Base-by-base conservation (phyloP, 2,329 filamentous ascomycete species). In the Arthrobotrys conoides region DNA sequence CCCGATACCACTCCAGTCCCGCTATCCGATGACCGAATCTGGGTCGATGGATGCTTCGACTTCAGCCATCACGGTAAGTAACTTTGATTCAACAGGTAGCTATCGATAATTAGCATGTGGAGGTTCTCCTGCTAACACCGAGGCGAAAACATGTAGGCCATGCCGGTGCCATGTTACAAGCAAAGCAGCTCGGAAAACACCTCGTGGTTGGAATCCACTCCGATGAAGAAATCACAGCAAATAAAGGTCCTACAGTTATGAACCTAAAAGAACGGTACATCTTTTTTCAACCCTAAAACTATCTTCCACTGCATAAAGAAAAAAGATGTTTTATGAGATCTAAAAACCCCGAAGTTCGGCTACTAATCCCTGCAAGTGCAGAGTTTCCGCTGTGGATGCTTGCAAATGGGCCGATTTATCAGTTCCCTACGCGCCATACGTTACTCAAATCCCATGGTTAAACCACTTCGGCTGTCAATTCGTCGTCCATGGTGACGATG, bases 11-110 rank as follows among this genome's bases (percentile, higher is more conserved):
- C 80, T 16, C 38, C 80, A 5, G 71, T 80, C 14, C 77, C 80
- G 10, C 86, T 91, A 57, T 86, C 85, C 27, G 88, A 91, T 72
- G 90, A 92, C 82, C 91, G 95, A 81, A 93, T 99, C 83, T 99
- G 96, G 96, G 92, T 99, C 27, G 96, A 99, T 84, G 96, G 96
- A 80, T 99, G 96, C 88, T 99, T 97, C 86, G 96, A 99, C 87
- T 99, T 99, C 86, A 96, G 94, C 86, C 96, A 99, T 85, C 96
- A 98, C 84, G 96, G 93, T 93, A 46, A 53, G 69, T 33, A 12
- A 36, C 5, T 12, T 63, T 14, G 12, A n/a, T 10, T 55, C n/a
- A 5, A 22, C 8, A 20, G 12, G 30, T 16, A 33, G 22, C 9
- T 9, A 22, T 18, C n/a, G 18, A 6, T 20, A 16, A 12, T 3